Conservation (phyloP, 192 early-diverging fungal genomes). For the Chytriomyces hyalinus region DNA sequence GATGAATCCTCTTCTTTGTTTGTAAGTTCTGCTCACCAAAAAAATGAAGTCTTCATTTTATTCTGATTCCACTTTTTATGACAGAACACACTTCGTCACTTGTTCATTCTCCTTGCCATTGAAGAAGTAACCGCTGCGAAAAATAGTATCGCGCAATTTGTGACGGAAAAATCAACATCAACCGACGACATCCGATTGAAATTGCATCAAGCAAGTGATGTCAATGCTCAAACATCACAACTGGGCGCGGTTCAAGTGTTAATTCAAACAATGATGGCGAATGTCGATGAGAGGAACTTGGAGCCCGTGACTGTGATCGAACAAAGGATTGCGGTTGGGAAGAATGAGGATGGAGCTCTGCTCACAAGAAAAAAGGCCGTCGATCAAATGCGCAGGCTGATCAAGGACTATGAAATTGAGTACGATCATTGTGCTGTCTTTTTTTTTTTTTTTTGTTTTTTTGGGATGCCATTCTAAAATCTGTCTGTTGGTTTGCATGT, state of each 20-base stretch:
- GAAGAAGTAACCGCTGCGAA: slow-evolving; percentile 1
- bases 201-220: background rate
- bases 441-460: too few species aligned
- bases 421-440: too few species aligned
- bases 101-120: slow-evolving; percentile 11
- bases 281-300: slow-evolving; percentile 2
- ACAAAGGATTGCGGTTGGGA: slow-evolving; percentile 18
- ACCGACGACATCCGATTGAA: background rate
- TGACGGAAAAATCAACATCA: too few species aligned
- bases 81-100: slow-evolving; percentile 21
- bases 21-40: slow-evolving; percentile 3
- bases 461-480: too few species aligned
- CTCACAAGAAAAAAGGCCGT: slow-evolving; percentile 1
- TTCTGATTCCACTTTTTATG: background rate
- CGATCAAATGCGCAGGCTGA: background rate
- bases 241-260: background rate
- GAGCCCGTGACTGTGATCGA: slow-evolving; percentile 9
- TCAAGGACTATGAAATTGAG: background rate
- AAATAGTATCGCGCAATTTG: background rate
- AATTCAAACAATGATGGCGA: background rate
- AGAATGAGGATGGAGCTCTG: background rate
- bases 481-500: background rate
- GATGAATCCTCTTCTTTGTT: slow-evolving; percentile 28
- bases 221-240: background rate
- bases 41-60: background rate